Conservation (phyloP, 306 rosid genomes). For the Bauhinia variegata region DNA sequence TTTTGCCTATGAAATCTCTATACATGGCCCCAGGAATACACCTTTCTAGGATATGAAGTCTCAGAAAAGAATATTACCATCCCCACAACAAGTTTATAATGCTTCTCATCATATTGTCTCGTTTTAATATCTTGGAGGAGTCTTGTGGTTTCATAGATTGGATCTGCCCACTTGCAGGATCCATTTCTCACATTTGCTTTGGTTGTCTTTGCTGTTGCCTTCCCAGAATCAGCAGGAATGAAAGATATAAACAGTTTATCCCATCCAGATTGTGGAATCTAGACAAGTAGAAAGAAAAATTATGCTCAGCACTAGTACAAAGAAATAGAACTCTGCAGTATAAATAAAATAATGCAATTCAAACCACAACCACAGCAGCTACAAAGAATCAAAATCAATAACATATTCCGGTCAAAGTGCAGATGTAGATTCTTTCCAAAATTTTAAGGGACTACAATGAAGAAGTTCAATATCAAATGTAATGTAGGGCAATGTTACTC, state of each 20-base stretch:
- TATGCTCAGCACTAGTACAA: slow-evolving; percentile 39
- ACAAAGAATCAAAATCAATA: slow-evolving; percentile 11
- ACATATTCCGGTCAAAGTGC: slow-evolving; percentile 14
- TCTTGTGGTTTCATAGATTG: slow-evolving; percentile 95
- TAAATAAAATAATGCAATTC: slow-evolving; percentile 11
- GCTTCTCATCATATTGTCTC: slow-evolving; percentile 83
- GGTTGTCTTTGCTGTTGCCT: slow-evolving; percentile 87
- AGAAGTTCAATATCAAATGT: slow-evolving; percentile 2
- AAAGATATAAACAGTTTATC: slow-evolving; percentile 90
- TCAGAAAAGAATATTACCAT: slow-evolving; percentile 68
- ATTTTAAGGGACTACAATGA: background rate
- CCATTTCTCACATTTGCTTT: slow-evolving; percentile 98
- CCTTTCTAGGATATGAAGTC: slow-evolving; percentile 15
- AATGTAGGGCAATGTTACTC: no score
- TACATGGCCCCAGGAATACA: slow-evolving; percentile 14
- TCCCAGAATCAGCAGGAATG: slow-evolving; percentile 85
- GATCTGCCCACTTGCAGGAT: slow-evolving; percentile 96
- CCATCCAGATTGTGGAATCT: slow-evolving; percentile 99
- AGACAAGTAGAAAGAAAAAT: slow-evolving; percentile 42
- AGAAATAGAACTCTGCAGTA: slow-evolving; percentile 25
- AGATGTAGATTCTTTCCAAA: slow-evolving; percentile 21
- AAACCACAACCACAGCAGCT: slow-evolving; percentile 9
- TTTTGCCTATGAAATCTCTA: slow-evolving; percentile 16
- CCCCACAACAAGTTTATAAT: slow-evolving; percentile 82
- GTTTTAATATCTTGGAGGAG: slow-evolving; percentile 92